Base-by-base conservation (phyloP, 306 rosid genomes). In the Castanea sativa region DNA sequence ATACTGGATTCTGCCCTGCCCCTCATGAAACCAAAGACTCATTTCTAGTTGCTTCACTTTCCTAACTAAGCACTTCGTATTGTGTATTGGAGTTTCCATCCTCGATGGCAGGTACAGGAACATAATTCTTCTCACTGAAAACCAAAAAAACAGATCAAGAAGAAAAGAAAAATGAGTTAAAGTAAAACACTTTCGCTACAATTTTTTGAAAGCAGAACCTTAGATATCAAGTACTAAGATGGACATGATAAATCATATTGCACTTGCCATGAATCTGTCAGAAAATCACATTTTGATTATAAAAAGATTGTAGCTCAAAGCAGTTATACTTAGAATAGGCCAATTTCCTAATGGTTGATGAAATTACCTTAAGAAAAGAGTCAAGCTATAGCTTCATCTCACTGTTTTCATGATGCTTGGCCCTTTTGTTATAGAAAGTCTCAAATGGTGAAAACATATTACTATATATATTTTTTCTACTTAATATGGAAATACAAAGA, bases 41-140 rank as follows among this genome's bases (percentile, higher is more conserved):
- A 23, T 80, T 73, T 76, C 51, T 76, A 71, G 81, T 25, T 21
- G 67, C 20, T 49, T 78, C 75, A 76, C 18, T 87, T 63, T 84
- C 90, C 64, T 73, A 73, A 12, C 55, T 18, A 55, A 91, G 87
- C 68, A 49, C 76, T 49, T 82, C 80, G 77, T 89, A 89, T 51
- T 77, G 67, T 71, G 59, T 27, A 56, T 79, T 61, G 52, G 59
- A 11, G 81, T 78, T 73, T 60, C 76, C 92, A 72, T 69, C 70
- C 73, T 81, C 89, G 1, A 30, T 59, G 77, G 61, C 35, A 56
- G 84, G 11, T 27, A 59, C 43, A 19, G 80, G 65, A 69, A 15
- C 80, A 15, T 77, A 35, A 20, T 85, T 84, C 51, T 79, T 86
- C 79, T 73, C 96, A 76, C 89, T 89, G 71, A 29, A 43, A 32